Evolutionary conservation across 2,329 filamentous ascomycete species (phyloP), one percentile per base, ranked within the genome.

Genomic region (Penicillium sp.): DNA sequence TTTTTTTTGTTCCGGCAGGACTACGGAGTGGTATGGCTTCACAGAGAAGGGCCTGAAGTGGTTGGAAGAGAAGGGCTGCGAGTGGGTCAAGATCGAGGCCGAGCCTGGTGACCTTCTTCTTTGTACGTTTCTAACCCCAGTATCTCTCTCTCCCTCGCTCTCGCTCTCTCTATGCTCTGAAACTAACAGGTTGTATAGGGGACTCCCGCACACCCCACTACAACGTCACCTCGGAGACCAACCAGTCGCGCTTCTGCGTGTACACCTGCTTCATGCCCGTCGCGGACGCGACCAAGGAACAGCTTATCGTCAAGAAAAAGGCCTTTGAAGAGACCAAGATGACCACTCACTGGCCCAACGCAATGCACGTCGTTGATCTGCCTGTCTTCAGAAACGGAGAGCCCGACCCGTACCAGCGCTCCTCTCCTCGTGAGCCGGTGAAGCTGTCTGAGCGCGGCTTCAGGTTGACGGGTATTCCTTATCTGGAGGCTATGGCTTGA

Each of bases 401-500:
- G 17, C 47, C 61, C 2, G 65, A 66, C 51, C 61, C 67, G 2
- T 58, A 65, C 15, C 75, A 77, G 41, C 69, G 76, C 37, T 68
- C 71, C 6, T 70, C 73, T 64, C 79, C 79, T 1, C 63, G 77
- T 1, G 73, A 79, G 38, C 75, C 78, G 61, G 73, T 77, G 0
- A 58, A 71, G 28, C 64, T 82, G 48, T 68, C 68, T 56, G 79
- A 81, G 66, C 63, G 78, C 31, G 76, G 73, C 2, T 80, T 76
- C 61, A 79, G 75, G 63, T 64, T 82, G 55, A 82, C 80, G 1
- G 81, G 81, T 3, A 80, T 82, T 61, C 79, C 80, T 12, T 83
- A 82, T 58, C 76, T 76, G 47, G 49, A 59, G 57, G 48, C 53
- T 2, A 62, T 59, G 59, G 57, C 54, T 28, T 56, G 37, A 57